These are phyloP conservation scores for Pseudocercospora cruenta DNA, from an alignment of 2,329 filamentous ascomycete genomes.

Conservation along the genomic window DNA sequence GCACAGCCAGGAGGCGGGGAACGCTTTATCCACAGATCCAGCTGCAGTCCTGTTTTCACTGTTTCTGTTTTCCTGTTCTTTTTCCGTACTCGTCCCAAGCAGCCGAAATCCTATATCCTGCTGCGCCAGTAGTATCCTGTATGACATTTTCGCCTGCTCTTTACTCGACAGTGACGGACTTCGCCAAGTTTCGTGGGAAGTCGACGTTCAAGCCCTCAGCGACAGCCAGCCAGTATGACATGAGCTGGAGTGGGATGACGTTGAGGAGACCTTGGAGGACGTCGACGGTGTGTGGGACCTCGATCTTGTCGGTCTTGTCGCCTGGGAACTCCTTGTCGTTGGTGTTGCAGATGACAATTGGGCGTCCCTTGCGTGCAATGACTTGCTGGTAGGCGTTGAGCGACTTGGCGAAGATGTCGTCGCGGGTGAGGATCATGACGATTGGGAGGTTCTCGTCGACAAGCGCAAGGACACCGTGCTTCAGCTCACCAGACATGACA, in stretches of 20 bases:
- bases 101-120: not conserved
- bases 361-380: conserved; percentile 91
- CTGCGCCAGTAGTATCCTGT: not conserved
- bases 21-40: not conserved
- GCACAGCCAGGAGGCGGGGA: not conserved
- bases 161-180: conserved; percentile 98
- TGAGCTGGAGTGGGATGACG: conserved; percentile 94
- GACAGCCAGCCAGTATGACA: conserved; percentile 98
- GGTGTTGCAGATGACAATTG: conserved; percentile 97
- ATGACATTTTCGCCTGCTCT: not conserved
- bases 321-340: conserved; percentile 91
- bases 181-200: conserved; percentile 97
- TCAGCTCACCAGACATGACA: conserved; percentile 99
- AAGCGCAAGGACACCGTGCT: conserved; percentile 95
- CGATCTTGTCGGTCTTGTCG: conserved; percentile 92
- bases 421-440: conserved; percentile 98
- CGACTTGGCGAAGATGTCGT: conserved; percentile 97
- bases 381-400: conserved; percentile 99
- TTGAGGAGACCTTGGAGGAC: conserved; percentile 95
- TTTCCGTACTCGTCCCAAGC: not conserved
- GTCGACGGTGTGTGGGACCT: conserved; percentile 94
- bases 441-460: conserved; percentile 98
- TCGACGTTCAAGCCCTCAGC: conserved; percentile 96
- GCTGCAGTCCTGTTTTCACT: conserved; percentile 6
- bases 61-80: not conserved